Percentiles rank a stretch among this genome's conserved stretches.
Conservation (phyloP, 352 stramenopile species). For the Phytophthora kernoviae region DNA sequence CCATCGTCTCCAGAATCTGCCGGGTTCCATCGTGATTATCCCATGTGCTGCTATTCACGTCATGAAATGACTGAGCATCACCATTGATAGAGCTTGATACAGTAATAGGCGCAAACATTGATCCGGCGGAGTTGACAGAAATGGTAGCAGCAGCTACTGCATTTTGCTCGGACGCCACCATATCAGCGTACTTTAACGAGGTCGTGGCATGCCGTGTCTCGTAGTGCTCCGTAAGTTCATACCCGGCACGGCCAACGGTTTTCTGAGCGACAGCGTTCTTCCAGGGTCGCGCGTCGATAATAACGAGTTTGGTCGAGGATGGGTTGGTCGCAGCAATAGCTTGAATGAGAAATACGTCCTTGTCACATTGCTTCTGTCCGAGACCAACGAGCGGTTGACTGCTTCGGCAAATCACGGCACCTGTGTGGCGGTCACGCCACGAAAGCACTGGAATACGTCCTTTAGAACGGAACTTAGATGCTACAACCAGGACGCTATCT, state of each 20-base stretch:
- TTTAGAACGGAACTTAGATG: constrained; percentile 88
- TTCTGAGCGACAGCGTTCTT: constrained; percentile 92
- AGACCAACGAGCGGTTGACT: constrained; percentile 86
- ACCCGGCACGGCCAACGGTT: constrained; percentile 86
- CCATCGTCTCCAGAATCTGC: constrained; percentile 47
- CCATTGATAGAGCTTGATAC: constrained; percentile 19
- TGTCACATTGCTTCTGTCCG: constrained; percentile 80
- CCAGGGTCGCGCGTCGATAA: constrained; percentile 90
- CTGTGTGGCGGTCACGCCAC: constrained; percentile 76
- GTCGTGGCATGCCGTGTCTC: constrained; percentile 66
- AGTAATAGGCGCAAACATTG: constrained; percentile 5
- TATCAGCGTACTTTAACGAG: constrained; percentile 69
- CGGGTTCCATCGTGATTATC: constrained; percentile 16
- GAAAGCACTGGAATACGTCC: constrained; percentile 81
- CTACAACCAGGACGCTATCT: constrained; percentile 62
- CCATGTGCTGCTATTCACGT: constrained; percentile 12
- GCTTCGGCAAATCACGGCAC: constrained; percentile 80
- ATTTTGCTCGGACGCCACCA: constrained; percentile 49
- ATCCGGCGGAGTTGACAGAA: constrained; percentile 8
- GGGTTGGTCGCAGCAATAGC: constrained; percentile 78
- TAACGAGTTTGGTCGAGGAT: constrained; percentile 83
- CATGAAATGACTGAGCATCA: constrained; percentile 15
- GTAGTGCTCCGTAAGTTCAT: constrained; percentile 88
- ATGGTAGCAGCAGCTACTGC: constrained; percentile 24
- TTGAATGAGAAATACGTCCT: constrained; percentile 86